Evolutionary conservation across 2,329 filamentous ascomycete species (phyloP).

Genomic region (Lecanicillium sp.): DNA sequence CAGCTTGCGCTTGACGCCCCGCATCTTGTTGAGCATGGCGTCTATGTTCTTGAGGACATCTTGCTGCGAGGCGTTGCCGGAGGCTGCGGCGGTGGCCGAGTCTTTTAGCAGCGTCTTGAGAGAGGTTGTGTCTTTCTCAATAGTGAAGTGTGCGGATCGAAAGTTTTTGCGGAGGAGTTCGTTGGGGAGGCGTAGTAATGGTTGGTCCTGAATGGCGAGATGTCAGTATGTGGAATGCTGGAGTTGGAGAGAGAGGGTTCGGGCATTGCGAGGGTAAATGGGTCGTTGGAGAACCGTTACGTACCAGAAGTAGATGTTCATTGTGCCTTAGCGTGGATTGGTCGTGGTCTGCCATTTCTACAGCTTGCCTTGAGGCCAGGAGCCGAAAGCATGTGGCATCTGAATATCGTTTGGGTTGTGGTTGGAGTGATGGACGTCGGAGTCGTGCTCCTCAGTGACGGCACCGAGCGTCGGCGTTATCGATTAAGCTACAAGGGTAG

Average conservation of each 20-base stretch:
- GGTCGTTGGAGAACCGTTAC: neutral
- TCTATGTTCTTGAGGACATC: conserved; percentile 77
- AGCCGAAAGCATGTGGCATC: neutral
- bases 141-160: conserved; percentile 69
- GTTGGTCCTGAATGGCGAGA: conserved; percentile 62
- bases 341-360: conserved; percentile 49
- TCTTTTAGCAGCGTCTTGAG: conserved; percentile 55
- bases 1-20: conserved; percentile 82
- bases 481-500: neutral
- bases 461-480: neutral
- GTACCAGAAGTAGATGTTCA: conserved; percentile 59
- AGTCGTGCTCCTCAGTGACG: neutral
- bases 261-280: neutral
- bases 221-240: neutral
- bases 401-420: neutral
- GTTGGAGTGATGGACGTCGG: neutral
- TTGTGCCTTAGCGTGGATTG: conserved; percentile 65
- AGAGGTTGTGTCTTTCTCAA: conserved; percentile 61
- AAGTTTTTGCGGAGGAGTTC: conserved; percentile 93
- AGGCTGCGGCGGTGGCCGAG: conserved; percentile 58
- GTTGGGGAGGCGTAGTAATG: conserved; percentile 83
- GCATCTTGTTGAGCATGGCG: conserved; percentile 75
- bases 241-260: too few relatives aligned
- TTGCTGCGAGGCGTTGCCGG: conserved; percentile 51
- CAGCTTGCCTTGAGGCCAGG: neutral